These are phyloP conservation scores for Alternaria metachromatica DNA, from an alignment of 2,329 filamentous ascomycete genomes.

Conservation along the genomic window DNA sequence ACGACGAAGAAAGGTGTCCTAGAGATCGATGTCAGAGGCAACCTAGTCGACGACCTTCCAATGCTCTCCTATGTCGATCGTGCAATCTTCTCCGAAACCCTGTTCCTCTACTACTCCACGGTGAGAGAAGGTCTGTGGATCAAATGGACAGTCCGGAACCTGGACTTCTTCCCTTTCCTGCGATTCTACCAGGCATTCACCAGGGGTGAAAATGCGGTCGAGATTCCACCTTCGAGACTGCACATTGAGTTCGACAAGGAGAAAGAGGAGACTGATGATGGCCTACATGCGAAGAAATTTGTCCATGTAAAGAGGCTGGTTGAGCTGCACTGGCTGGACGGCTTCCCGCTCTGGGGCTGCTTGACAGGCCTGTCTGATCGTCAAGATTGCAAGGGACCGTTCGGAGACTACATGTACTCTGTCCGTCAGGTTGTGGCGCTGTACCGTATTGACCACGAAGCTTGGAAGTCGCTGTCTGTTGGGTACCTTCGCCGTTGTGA, in stretches of 20 bases:
- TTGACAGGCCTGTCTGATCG: background rate
- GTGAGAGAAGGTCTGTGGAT: background rate
- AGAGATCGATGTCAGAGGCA: background rate
- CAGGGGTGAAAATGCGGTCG: background rate
- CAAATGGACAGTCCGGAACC: background rate
- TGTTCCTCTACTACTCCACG: background rate
- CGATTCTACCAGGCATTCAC: conserved; percentile 5
- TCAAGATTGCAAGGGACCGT: background rate
- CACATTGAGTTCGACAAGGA: background rate
- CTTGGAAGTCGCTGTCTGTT: background rate
- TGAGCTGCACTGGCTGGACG: conserved; percentile 9
- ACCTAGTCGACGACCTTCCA: conserved; percentile 3
- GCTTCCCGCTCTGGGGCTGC: conserved; percentile 3
- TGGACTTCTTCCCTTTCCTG: conserved; percentile 3
- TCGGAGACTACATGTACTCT: conserved; percentile 7
- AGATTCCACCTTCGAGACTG: background rate
- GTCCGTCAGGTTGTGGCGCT: conserved; percentile 7
- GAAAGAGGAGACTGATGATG: background rate
- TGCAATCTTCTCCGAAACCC: background rate
- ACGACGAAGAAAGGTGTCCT: background rate
- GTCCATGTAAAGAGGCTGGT: background rate
- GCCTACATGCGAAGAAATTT: background rate
- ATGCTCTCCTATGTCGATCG: background rate
- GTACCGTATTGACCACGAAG: background rate
- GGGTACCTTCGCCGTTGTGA: background rate